Base-by-base conservation (phyloP, 139 green algal species). In the Dunaliella primolecta region DNA sequence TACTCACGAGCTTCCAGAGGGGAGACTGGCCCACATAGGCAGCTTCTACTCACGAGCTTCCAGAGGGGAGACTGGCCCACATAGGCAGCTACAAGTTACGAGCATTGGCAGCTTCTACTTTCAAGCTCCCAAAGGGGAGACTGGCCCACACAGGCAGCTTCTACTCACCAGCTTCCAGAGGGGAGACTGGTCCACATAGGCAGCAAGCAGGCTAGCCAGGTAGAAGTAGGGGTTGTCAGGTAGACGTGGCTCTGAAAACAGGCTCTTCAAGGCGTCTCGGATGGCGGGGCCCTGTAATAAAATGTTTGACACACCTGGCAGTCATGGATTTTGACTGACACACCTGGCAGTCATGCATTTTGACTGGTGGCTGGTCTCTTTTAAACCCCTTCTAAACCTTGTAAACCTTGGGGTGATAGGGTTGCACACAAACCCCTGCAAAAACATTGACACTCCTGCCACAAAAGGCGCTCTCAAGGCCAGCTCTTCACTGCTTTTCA, bases 221-320 rank as follows among this genome's bases (percentile, higher is more conserved):
- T 88, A 90, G 85, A 89, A 87, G 81, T 89, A 93, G 33, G 91
- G 91, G 85, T 92, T 93, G 87, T 88, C 86, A 25, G 91, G 91
- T 33, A 94, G 89, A 0, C 80, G 78, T 0, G 84, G 85, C 85
- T 91, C 84, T 1, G 55, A 55, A 64, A 92, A 94, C 23, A 94
- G 83, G 35, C 64, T 80, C 80, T 90, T 88, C 34, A 93, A 83
- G 15, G 80, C 80, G 70, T 89, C 86, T 0, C 85, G 76, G 1
- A 93, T 80, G 2, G 90, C 85, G 1, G 70, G 36, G 20, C 80
- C 81, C 90, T 93, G 81, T 77, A 21, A n/a, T n/a, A n/a, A n/a
- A n/a, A n/a, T n/a, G n/a, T n/a, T 72, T 20, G 20, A 72, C 20
- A 23, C 56, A 72, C 56, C 11, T 35, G 32, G 70, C 70, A 2